phyloP scores from a whole-genome alignment of 345 rosid species.

The Gossypium stocksii region DNA sequence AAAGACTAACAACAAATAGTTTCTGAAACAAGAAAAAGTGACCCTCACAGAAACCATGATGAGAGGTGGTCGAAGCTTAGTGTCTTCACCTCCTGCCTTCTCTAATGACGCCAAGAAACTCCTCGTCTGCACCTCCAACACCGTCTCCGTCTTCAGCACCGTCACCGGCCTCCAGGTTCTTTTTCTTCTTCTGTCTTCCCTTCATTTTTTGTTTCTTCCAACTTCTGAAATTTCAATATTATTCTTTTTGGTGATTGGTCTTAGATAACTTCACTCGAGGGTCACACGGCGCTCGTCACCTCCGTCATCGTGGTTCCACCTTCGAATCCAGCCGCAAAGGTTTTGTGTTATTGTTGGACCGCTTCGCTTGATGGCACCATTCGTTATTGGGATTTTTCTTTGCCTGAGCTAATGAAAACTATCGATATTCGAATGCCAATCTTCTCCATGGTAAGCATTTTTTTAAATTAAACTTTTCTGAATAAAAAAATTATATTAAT shows the following conservation, averaged over 20 bases:
- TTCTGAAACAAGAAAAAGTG: constrained; percentile 7
- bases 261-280: constrained; percentile 70
- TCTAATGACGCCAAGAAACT: constrained; percentile 88
- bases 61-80: constrained; percentile 75
- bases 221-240: background rate
- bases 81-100: constrained; percentile 73
- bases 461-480: background rate
- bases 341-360: constrained; percentile 84
- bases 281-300: constrained; percentile 74
- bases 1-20: background rate
- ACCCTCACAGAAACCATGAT: constrained; percentile 38
- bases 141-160: constrained; percentile 76
- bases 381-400: constrained; percentile 83
- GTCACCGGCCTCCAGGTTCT: constrained; percentile 77
- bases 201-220: background rate
- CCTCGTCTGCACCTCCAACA: constrained; percentile 69
- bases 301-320: constrained; percentile 72
- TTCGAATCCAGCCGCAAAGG: constrained; percentile 42
- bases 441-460: constrained; percentile 59
- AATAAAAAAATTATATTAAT: background rate
- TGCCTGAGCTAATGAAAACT: constrained; percentile 69
- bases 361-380: constrained; percentile 89
- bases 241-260: background rate
- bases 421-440: constrained; percentile 53
- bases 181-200: background rate